Conservation (phyloP, 176 grass and related monocot species). For the Eremochloa ophiuroides region DNA sequence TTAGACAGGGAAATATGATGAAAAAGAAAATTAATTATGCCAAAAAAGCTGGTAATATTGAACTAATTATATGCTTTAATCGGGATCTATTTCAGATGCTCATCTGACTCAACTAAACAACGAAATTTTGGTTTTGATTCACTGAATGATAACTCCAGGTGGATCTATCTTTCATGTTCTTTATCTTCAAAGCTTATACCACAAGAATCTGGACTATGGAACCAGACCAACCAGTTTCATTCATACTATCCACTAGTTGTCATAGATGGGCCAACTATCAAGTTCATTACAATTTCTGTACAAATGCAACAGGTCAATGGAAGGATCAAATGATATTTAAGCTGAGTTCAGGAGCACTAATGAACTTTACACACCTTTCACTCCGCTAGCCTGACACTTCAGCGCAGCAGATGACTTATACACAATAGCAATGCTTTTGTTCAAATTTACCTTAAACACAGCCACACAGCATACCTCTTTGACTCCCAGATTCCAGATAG, state of each 20-base stretch:
- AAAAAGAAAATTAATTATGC: not conserved
- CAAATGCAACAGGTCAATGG: not conserved
- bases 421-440: not conserved
- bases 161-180: slow-evolving; percentile 8
- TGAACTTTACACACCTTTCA: slow-evolving; percentile 16
- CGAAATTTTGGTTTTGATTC: not conserved
- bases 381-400: not conserved
- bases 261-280: not conserved
- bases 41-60: no score
- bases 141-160: not conserved
- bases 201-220: not conserved
- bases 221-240: not conserved
- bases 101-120: not conserved
- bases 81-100: not conserved
- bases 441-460: not conserved
- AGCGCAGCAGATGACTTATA: not conserved
- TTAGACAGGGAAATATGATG: not conserved
- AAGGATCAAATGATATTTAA: not conserved
- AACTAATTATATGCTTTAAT: not conserved
- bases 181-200: not conserved
- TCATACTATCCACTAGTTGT: not conserved
- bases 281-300: not conserved
- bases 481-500: not conserved
- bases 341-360: not conserved
- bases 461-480: not conserved